A percentile compares a stretch with the other conserved stretches of the same genome.
phyloP scores from a whole-genome alignment of 176 grass and related monocot species.

The Avena insularis region DNA sequence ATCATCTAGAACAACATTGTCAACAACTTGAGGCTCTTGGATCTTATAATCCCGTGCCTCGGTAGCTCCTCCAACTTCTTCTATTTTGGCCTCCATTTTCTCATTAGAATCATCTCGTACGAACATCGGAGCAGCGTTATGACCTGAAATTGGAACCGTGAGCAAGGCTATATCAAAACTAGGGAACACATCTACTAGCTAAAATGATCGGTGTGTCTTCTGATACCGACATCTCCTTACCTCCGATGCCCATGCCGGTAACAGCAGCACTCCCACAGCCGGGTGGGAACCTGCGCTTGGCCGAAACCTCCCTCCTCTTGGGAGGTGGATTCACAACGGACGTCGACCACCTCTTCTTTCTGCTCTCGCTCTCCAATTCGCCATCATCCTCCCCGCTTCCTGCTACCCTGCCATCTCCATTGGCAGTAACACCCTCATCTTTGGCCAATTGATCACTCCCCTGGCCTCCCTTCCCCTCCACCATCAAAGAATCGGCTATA shows the following conservation, averaged over 20 bases:
- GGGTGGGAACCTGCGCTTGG: slow-evolving; percentile 53
- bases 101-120: neutral
- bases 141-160: neutral
- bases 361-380: slow-evolving; percentile 20
- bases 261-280: slow-evolving; percentile 40
- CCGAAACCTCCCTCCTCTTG: slow-evolving; percentile 50
- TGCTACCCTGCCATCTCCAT: slow-evolving; percentile 2
- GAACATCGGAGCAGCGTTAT: neutral
- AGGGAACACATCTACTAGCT: neutral
- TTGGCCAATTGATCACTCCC: neutral
- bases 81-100: slow-evolving; percentile 6
- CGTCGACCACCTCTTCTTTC: slow-evolving; percentile 45
- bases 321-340: slow-evolving; percentile 49
- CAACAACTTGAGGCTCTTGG: slow-evolving; percentile 19
- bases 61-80: slow-evolving; percentile 28
- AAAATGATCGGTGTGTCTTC: neutral
- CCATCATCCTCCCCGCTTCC: neutral
- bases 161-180: slow-evolving; percentile 1
- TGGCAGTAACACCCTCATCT: neutral
- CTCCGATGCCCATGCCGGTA: neutral
- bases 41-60: neutral
- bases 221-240: slow-evolving; percentile 13
- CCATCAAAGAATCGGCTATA: slow-evolving; percentile 10
- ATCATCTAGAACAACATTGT: slow-evolving; percentile 23
- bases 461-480: neutral